Conservation (phyloP, 106 monocot species). For the Chionographis japonica region DNA sequence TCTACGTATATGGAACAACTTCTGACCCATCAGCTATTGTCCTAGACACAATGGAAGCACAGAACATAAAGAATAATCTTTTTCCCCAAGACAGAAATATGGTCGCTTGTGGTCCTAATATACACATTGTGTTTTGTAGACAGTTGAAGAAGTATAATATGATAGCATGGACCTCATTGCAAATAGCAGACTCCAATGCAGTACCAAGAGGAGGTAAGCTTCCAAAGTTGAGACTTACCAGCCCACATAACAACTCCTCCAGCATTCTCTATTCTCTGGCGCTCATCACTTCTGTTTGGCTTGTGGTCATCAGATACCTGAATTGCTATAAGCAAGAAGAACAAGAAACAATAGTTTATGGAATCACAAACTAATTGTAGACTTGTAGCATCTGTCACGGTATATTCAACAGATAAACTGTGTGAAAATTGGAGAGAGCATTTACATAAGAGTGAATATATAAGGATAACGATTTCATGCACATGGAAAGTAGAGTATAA, state of each 20-base stretch:
- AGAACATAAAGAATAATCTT: too few species aligned
- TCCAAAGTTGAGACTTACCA: constrained; percentile 29
- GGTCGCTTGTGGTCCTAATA: too few species aligned
- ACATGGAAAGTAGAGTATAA: too few species aligned
- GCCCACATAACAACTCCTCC: constrained; percentile 86
- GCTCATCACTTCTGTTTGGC: constrained; percentile 89
- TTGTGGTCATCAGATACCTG: constrained; percentile 84
- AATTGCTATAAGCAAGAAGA: constrained; percentile 39
- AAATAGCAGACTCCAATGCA: not conserved
- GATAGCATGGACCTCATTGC: not conserved
- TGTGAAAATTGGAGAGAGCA: too few species aligned
- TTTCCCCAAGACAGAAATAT: too few species aligned
- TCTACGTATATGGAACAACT: too few species aligned
- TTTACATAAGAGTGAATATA: too few species aligned
- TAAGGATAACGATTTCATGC: too few species aligned
- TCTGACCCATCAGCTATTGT: too few species aligned
- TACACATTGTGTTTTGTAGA: not conserved
- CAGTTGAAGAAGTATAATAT: not conserved
- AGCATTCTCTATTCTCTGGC: constrained; percentile 83
- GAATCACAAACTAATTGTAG: not conserved
- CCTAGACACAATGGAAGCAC: too few species aligned
- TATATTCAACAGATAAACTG: too few species aligned
- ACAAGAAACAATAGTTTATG: not conserved
- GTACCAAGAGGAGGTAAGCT: too few species aligned
- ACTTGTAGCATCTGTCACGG: not conserved